A percentile compares a stretch with the other conserved stretches of the same genome.
Evolutionary conservation across 225 moss, liverwort and hornwort genomes (phyloP).

Genomic region (Rhytidiadelphus loreus): DNA sequence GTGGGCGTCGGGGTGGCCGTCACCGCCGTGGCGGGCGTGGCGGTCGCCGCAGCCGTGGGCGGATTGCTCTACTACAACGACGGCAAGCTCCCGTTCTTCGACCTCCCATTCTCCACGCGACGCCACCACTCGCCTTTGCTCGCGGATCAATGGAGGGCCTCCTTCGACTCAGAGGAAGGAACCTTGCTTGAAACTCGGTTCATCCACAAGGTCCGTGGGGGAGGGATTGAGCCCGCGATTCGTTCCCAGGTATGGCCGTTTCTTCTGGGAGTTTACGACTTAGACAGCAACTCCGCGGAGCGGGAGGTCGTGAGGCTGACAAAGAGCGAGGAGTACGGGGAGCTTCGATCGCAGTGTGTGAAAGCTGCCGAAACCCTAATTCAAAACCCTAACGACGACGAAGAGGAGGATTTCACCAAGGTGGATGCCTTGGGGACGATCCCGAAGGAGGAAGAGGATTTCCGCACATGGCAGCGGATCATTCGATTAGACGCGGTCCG

Average conservation of each 20-base stretch:
- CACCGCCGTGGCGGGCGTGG: conserved; percentile 63
- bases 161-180: conserved; percentile 55
- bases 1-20: conserved; percentile 65
- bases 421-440: conserved; percentile 1
- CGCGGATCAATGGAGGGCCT: conserved; percentile 42
- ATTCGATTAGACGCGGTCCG: conserved; percentile 88
- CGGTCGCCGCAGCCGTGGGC: conserved; percentile 72
- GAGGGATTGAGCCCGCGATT: conserved; percentile 66
- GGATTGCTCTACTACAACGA: conserved; percentile 75
- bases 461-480: conserved; percentile 86
- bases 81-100: conserved; percentile 47
- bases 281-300: conserved; percentile 63
- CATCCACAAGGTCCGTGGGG: conserved; percentile 53
- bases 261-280: conserved; percentile 73
- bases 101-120: conserved; percentile 36
- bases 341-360: conserved; percentile 26
- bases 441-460: conserved; percentile 58
- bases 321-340: conserved; percentile 39
- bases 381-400: background rate
- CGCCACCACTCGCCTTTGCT: conserved; percentile 57
- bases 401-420: background rate
- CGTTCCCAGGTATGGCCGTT: conserved; percentile 96
- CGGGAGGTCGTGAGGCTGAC: conserved; percentile 40
- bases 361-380: conserved; percentile 34
- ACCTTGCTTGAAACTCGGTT: conserved; percentile 34